A percentile compares a stretch with the other conserved stretches of the same genome.
Conservation (phyloP, 352 stramenopile species). For the Phytophthora capsici region DNA sequence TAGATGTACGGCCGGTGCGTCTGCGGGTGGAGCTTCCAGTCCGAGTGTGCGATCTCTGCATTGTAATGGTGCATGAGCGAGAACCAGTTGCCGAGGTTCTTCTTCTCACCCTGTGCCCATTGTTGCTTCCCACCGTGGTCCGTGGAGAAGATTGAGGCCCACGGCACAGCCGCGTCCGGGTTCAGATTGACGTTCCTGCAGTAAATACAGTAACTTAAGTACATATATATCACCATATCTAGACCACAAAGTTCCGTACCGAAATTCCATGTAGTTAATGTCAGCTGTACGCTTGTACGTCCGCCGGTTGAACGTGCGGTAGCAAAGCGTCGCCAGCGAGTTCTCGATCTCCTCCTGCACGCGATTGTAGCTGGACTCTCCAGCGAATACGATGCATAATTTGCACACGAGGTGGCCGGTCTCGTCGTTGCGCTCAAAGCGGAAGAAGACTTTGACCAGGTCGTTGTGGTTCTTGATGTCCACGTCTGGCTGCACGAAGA, state of each 20-base stretch:
- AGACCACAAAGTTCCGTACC: slow-evolving; percentile 23
- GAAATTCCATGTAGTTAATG: slow-evolving; percentile 91
- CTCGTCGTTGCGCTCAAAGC: slow-evolving; percentile 72
- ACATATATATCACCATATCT: too few species aligned
- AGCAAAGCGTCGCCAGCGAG: slow-evolving; percentile 75
- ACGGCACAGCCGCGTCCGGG: slow-evolving; percentile 47
- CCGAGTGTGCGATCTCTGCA: slow-evolving; percentile 49
- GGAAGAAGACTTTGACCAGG: slow-evolving; percentile 85
- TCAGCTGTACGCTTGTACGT: slow-evolving; percentile 90
- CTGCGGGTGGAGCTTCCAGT: slow-evolving; percentile 55
- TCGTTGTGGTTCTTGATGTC: slow-evolving; percentile 85
- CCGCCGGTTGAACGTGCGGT: slow-evolving; percentile 85
- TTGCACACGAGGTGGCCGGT: slow-evolving; percentile 65
- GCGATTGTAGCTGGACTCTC: slow-evolving; percentile 89
- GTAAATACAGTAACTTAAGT: background rate
- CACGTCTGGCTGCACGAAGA: slow-evolving; percentile 85
- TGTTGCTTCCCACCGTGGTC: slow-evolving; percentile 81
- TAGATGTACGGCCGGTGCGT: slow-evolving; percentile 74
- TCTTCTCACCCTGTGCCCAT: slow-evolving; percentile 87
- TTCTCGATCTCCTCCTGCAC: slow-evolving; percentile 76
- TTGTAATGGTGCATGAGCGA: slow-evolving; percentile 91
- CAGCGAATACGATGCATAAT: slow-evolving; percentile 83
- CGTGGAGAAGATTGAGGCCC: slow-evolving; percentile 69
- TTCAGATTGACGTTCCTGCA: slow-evolving; percentile 70
- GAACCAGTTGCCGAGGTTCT: slow-evolving; percentile 85